Evolutionary conservation across 179 eudicot species (phyloP), one percentile per base, ranked within the genome.

Genomic region (Carnegiea gigantea): DNA sequence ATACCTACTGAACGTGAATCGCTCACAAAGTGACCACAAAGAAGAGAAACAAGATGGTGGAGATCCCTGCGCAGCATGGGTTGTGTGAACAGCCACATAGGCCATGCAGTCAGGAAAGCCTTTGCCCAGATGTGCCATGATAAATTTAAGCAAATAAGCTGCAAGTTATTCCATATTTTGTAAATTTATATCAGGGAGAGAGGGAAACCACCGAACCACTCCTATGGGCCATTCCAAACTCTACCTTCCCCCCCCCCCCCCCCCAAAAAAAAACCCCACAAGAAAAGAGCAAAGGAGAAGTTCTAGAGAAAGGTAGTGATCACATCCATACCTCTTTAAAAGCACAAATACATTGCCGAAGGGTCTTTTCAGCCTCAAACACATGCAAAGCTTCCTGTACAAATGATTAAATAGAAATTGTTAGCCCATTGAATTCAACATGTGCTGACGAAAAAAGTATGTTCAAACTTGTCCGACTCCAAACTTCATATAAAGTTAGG

Each of bases 271-370:
- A 5, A 14, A 60, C 26, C 38, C 48, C 4, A 79, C 1, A 40
- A 40, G 44, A 38, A 43, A 0, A 51, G 20, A 40, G 8, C 26
- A 43, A 0, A 51, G 57, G 57, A 26, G 67, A 76, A 48, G 17
- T 44, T 70, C 9, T 78, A 18, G 23, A 26, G 46, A 54, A 49
- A 21, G 38, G 24, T 17, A 53, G 57, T 14, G 15, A 40, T 17
- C 44, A 73, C 67, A 77, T 17, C 6, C 44, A 68, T 90, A 93
- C 98, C 94, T 92, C 88, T 87, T 84, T 91, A 79, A 82, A 91
- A 79, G 91, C 86, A 81, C 86, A 83, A 76, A 91, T 87, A 87
- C 95, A 93, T 71, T 85, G 88, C 14, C 75, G 86, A 82, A 90
- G 85, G 77, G 89, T 79, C 73, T 82, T 86, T 83, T 89, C 92